Percentiles rank a stretch among this genome's conserved stretches.
These are phyloP conservation scores for Zygoascus hellenicus DNA, from an alignment of 1,139 yeast species.

Conservation along the genomic window DNA sequence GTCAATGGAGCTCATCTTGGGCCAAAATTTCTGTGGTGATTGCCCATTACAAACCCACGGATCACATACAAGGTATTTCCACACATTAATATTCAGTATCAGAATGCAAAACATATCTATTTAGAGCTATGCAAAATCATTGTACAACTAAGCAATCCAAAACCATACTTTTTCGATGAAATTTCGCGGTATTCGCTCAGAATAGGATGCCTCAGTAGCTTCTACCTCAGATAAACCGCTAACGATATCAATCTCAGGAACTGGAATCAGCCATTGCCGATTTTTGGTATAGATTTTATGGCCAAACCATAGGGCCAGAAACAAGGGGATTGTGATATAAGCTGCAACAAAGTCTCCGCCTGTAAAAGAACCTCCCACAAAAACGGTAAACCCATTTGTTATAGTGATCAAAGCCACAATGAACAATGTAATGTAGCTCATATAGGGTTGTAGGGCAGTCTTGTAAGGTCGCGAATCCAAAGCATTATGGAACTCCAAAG, in stretches of 20 bases:
- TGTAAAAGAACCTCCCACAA: slow-evolving; percentile 47
- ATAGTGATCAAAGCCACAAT: slow-evolving; percentile 45
- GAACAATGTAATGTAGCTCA: slow-evolving; percentile 43
- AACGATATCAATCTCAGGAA: slow-evolving; percentile 43
- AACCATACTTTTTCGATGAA: slow-evolving; percentile 39
- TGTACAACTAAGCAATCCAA: slow-evolving; percentile 34
- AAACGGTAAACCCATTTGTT: slow-evolving; percentile 65
- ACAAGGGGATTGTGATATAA: slow-evolving; percentile 49
- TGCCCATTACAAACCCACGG: no score
- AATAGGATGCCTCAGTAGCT: slow-evolving; percentile 35
- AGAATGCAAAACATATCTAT: no score
- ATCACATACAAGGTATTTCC: no score
- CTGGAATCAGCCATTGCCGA: slow-evolving; percentile 40
- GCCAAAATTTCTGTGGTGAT: no score
- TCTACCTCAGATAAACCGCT: slow-evolving; percentile 50
- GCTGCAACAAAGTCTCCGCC: slow-evolving; percentile 49
- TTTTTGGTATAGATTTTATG: slow-evolving; percentile 46
- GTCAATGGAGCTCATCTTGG: no score
- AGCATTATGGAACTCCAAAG: slow-evolving; percentile 32
- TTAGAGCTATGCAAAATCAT: neutral
- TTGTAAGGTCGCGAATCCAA: slow-evolving; percentile 37
- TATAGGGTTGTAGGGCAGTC: slow-evolving; percentile 43
- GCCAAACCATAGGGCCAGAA: slow-evolving; percentile 43
- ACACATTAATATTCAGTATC: no score
- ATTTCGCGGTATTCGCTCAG: slow-evolving; percentile 37